Base-by-base conservation (phyloP, 768 basidiomycete species). In the Lyophyllum shimeji region DNA sequence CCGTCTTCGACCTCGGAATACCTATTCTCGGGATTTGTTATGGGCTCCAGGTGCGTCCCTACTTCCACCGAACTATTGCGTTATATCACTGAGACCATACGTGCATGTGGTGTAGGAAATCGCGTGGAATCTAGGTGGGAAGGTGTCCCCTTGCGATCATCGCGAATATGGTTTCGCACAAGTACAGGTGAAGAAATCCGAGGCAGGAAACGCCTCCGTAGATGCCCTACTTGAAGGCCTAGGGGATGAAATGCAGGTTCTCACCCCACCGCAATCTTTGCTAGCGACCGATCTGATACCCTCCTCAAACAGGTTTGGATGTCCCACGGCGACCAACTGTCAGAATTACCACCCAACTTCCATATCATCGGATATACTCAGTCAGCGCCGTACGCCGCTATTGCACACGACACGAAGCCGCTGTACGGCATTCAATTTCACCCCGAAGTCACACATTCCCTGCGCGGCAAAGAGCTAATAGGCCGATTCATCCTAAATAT, bases 391-490 rank as follows among this genome's bases (percentile, higher is more conserved):
- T 98, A 79, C 67, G 95, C 95, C 11, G 95, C 95, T 1, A 84
- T 98, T 59, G 93, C 93, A 7, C 97, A 99, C 74, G 76, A 95
- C 65, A 75, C 84, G 6, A 95, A 92, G 65, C 86, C 90, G 0
- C 79, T 97, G 66, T 99, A 93, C 63, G 97, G 96, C 27, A 97
- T 99, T 40, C 97, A 99, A 66, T 99, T 98, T 77, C 97, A 99
- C 68, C 94, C 96, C 0, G 97, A 99, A 73, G 97, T 99, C 23
- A 98, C 97, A 0, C 96, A 99, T 69, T 92, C 91, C 23, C 86
- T 85, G 7, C 85, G 82, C 52, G 97, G 96, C 13, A 93, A 87
- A 67, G 93, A 93, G 67, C 84, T 99, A 53, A 90, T 99, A 56
- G 83, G 84, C 21, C 82, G 83, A 23, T 99, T 98, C 66, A 83